Conservation (phyloP, 352 stramenopile genomes). For the Pythium volutum region DNA sequence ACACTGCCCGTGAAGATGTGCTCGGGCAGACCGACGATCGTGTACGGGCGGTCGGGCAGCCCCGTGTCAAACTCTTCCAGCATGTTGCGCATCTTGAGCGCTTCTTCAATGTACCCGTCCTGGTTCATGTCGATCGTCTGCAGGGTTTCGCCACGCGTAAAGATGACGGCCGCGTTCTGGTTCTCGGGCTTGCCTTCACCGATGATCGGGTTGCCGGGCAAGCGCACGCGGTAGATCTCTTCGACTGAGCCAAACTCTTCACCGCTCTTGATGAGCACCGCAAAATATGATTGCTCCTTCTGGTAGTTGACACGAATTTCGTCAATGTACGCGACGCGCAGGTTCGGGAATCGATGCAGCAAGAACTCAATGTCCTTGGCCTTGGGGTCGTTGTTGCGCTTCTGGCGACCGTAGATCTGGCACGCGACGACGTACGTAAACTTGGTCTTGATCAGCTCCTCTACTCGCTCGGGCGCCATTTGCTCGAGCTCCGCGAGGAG, state of each 20-base stretch:
- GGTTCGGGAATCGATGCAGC: conserved; percentile 95
- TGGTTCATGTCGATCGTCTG: conserved; percentile 99
- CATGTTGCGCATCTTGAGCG: conserved; percentile 98
- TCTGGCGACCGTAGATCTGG: conserved; percentile 98
- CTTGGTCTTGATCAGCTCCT: conserved; percentile 98
- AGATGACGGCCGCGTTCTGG: conserved; percentile 99
- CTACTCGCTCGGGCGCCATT: conserved; percentile 84
- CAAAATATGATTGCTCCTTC: conserved; percentile 95
- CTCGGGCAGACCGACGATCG: conserved; percentile 98
- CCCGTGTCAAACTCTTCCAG: conserved; percentile 96
- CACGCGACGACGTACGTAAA: conserved; percentile 99
- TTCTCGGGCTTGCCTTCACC: conserved; percentile 99
- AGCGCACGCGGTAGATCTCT: conserved; percentile 97
- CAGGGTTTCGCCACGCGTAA: conserved; percentile 96
- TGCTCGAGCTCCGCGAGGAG: conserved; percentile 96
- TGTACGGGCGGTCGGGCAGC: conserved; percentile 70
- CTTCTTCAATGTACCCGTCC: conserved; percentile 98
- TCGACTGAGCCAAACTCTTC: conserved; percentile 61
- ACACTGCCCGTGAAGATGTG: conserved; percentile 99
- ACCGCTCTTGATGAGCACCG: conserved; percentile 95
- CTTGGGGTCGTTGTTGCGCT: conserved; percentile 98
- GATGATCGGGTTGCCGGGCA: conserved; percentile 97
- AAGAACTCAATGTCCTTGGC: conserved; percentile 98
- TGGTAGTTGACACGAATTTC: conserved; percentile 95
- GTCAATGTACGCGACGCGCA: conserved; percentile 99